These are phyloP conservation scores for Trichophaea hybrida DNA, from an alignment of 2,329 filamentous ascomycete genomes.

Conservation along the genomic window DNA sequence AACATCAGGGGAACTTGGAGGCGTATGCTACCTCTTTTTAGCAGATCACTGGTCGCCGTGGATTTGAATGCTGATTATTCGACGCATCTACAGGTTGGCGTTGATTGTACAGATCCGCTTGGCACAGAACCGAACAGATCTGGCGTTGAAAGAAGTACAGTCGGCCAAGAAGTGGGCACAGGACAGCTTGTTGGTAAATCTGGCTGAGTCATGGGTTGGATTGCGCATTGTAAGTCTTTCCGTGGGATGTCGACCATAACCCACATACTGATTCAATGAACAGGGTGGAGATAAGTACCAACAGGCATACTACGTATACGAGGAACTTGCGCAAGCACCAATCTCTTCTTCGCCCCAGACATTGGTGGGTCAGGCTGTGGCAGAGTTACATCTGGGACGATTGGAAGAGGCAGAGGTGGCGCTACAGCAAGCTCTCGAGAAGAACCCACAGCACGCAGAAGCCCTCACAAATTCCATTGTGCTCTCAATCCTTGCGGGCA, in stretches of 20 bases:
- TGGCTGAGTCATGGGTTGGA: constrained; percentile 91
- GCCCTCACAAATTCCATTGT: constrained; percentile 75
- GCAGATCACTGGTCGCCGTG: neutral
- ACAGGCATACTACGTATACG: constrained; percentile 91
- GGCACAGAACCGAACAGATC: constrained; percentile 76
- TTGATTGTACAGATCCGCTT: constrained; percentile 87
- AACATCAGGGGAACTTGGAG: constrained; percentile 69
- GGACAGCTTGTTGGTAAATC: constrained; percentile 81
- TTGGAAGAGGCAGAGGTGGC: constrained; percentile 80
- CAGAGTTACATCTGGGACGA: constrained; percentile 79
- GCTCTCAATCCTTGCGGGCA: constrained; percentile 61
- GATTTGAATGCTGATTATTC: neutral
- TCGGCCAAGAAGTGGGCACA: constrained; percentile 87
- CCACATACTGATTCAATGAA: neutral
- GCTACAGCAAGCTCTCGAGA: constrained; percentile 61
- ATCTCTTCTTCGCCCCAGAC: constrained; percentile 61
- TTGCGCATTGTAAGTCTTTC: constrained; percentile 54
- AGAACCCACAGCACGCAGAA: constrained; percentile 56
- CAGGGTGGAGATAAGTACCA: constrained; percentile 93
- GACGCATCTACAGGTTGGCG: constrained; percentile 37
- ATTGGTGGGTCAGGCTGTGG: constrained; percentile 75
- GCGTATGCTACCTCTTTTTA: constrained; percentile 43
- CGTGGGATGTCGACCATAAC: neutral
- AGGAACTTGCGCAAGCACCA: constrained; percentile 81
- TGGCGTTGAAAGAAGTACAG: constrained; percentile 77